Percentiles rank a stretch among this genome's conserved stretches.
Conservation (phyloP, 208 protist species). For the Wallacemonas collosoma region DNA sequence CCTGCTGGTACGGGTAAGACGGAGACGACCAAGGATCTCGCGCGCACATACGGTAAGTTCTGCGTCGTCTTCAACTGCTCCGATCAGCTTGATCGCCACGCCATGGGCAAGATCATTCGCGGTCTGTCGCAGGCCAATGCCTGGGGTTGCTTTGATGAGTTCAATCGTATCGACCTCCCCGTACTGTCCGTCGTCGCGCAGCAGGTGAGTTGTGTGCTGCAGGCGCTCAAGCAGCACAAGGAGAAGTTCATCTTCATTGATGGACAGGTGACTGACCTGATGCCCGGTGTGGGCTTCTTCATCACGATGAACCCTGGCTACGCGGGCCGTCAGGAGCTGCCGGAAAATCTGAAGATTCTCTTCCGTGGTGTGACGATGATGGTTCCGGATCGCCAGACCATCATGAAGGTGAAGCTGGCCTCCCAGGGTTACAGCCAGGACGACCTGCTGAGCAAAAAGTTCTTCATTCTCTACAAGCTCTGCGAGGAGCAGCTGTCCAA, state of each 20-base stretch:
- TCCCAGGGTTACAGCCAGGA: slow-evolving; percentile 94
- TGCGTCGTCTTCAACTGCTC: slow-evolving; percentile 96
- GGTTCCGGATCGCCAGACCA: slow-evolving; percentile 98
- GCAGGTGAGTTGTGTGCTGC: slow-evolving; percentile 92
- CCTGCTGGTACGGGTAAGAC: slow-evolving; percentile 98
- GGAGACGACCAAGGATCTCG: slow-evolving; percentile 97
- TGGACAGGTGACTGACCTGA: slow-evolving; percentile 89
- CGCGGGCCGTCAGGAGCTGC: slow-evolving; percentile 98
- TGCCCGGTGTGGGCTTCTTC: slow-evolving; percentile 95
- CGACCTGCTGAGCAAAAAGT: slow-evolving; percentile 94
- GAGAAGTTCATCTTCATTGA: slow-evolving; percentile 94
- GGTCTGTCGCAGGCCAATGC: slow-evolving; percentile 94
- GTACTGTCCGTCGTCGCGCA: slow-evolving; percentile 95
- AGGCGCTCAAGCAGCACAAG: slow-evolving; percentile 93
- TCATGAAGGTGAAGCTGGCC: slow-evolving; percentile 96
- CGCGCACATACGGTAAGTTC: slow-evolving; percentile 94
- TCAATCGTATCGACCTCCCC: slow-evolving; percentile 95
- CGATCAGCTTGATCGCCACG: slow-evolving; percentile 94
- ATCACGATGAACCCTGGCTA: slow-evolving; percentile 99
- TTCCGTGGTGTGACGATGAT: slow-evolving; percentile 99
- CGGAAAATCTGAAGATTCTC: slow-evolving; percentile 98
- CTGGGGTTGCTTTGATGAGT: slow-evolving; percentile 95
- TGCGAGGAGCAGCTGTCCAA: slow-evolving; percentile 98
- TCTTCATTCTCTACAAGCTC: slow-evolving; percentile 95
- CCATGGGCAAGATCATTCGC: slow-evolving; percentile 95